A percentile compares a stretch with the other conserved stretches of the same genome.
Evolutionary conservation across 352 stramenopile genomes (phyloP).

Genomic region (Globisporangium lucens): DNA sequence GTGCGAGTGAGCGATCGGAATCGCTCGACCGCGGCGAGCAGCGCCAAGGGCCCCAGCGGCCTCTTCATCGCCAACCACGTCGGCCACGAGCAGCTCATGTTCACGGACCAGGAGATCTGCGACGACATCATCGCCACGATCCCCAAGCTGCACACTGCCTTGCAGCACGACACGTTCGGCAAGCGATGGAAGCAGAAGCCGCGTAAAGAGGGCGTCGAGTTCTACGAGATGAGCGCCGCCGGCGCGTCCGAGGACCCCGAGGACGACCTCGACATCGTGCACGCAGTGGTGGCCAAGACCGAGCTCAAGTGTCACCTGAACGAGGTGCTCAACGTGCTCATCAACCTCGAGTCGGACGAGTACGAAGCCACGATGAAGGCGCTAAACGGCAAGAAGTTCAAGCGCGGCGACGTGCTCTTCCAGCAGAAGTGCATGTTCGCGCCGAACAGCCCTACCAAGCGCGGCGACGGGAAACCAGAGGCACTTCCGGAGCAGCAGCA

Average conservation of each 20-base stretch:
- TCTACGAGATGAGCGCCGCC: conserved; percentile 40
- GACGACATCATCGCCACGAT: conserved; percentile 61
- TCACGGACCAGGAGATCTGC: conserved; percentile 55
- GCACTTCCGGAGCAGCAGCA: conserved; percentile 11
- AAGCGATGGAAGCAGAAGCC: conserved; percentile 31
- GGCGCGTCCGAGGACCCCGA: conserved; percentile 29
- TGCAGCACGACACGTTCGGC: conserved; percentile 30
- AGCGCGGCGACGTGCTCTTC: conserved; percentile 44
- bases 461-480: not conserved
- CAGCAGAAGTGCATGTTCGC: conserved; percentile 34
- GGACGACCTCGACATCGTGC: conserved; percentile 40
- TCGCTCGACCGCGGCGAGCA: conserved; percentile 4
- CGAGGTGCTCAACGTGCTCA: conserved; percentile 55
- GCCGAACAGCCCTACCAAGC: conserved; percentile 8
- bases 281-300: conserved; percentile 47
- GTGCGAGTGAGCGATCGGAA: conserved; percentile 15
- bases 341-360: conserved; percentile 36
- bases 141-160: conserved; percentile 46
- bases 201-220: conserved; percentile 36
- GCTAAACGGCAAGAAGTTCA: conserved; percentile 49
- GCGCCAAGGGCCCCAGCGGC: conserved; percentile 8
- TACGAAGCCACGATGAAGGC: conserved; percentile 52
- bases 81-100: conserved; percentile 28
- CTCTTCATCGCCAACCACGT: conserved; percentile 3
- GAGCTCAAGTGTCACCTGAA: conserved; percentile 61